Evolutionary conservation across 305 asterid species (phyloP).

Genomic region (Andrographis paniculata): DNA sequence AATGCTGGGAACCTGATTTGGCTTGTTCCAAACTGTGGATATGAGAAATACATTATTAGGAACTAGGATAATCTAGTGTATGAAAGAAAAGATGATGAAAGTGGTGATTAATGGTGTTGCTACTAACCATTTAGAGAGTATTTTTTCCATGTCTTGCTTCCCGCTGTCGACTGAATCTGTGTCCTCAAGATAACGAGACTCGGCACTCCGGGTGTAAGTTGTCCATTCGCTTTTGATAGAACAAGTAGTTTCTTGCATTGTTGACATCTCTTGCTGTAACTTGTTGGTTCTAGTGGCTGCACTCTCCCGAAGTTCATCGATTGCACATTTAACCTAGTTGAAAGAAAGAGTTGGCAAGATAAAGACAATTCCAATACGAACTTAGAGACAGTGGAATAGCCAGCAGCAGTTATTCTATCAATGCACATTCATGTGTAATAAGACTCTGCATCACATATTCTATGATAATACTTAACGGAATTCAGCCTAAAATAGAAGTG

Average conservation of each 20-base stretch:
- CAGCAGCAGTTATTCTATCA: no score
- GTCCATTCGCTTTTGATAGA: constrained; percentile 71
- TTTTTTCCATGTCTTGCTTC: constrained; percentile 56
- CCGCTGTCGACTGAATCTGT: constrained; percentile 64
- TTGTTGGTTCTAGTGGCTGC: constrained; percentile 65
- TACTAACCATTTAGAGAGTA: constrained; percentile 70
- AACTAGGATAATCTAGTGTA: no score
- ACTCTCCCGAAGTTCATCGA: constrained; percentile 70
- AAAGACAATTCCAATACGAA: no score
- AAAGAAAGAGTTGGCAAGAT: background rate
- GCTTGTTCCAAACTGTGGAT: constrained; percentile 76
- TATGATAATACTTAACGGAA: no score
- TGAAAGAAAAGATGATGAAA: no score
- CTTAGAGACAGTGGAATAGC: no score
- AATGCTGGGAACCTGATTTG: constrained; percentile 75
- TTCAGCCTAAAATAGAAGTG: no score
- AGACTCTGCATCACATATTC: no score
- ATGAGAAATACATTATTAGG: constrained; percentile 8
- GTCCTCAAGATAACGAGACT: constrained; percentile 65
- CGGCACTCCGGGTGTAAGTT: constrained; percentile 49
- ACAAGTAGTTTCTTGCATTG: constrained; percentile 65
- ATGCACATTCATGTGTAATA: no score
- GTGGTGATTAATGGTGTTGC: no score
- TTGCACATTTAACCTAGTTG: constrained; percentile 65
- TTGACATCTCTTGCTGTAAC: constrained; percentile 85